Evolutionary conservation across 2,329 filamentous ascomycete species (phyloP), one percentile per base, ranked within the genome.

Genomic region (Lizonia empirigonia): DNA sequence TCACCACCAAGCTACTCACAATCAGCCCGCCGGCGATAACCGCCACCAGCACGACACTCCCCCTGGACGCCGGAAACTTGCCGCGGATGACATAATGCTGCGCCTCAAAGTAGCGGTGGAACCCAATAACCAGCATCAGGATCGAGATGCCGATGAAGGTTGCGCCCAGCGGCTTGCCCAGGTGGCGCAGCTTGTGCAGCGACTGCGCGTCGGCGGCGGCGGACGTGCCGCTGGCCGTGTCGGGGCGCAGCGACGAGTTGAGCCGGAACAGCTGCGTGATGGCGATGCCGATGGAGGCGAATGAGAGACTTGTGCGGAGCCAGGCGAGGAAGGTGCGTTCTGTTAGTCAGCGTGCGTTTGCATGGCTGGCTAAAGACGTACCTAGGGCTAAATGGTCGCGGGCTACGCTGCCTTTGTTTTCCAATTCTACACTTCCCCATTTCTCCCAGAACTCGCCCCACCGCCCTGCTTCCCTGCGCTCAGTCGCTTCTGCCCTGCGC

Each of bases 291-390:
- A 94, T 93, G 26, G 84, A 88, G 9, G 89, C 88, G 66, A 94
- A 94, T 19, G 88, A 85, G 27, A 94, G 81, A 2, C 88, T 91
- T 2, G 90, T 94, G 44, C 90, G 84, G 34, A 94, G 81, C 90
- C 90, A 94, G 46, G 90, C 90, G 24, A 94, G 83, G 72, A 93
- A 94, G 0, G 90, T 94, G 16, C 90, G 83, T 74, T 94, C 90
- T 91, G 48, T n/a, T n/a, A n/a, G n/a, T n/a, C n/a, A n/a, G n/a
- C n/a, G n/a, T 39, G 7, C 23, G 26, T 9, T 19, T 29, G 27
- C 1, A 33, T 18, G 30, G 30, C 3, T 24, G 26, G 16, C 4
- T 26, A 50, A 38, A 22, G 18, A 68, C 76, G 37, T 74, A 92
- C 89, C 89, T 39, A 94, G 76, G 18, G 90, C 90, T 47, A 94